Evolutionary conservation across 306 rosid genomes (phyloP), one percentile per base, ranked within the genome.

Genomic region (Rubus parviflorus): DNA sequence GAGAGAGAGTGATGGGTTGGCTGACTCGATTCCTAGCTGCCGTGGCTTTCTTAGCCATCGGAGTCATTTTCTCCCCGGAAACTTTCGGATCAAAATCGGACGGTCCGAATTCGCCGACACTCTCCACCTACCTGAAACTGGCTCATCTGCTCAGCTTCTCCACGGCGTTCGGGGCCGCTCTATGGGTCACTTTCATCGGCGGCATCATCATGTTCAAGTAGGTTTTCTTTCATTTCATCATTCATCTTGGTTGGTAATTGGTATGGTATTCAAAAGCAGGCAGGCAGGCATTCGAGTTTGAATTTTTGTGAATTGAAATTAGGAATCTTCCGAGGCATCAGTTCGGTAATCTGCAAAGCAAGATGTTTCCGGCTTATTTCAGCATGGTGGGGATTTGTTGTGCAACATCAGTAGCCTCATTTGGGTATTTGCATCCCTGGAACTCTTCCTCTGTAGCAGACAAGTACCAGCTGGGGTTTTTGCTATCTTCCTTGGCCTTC

Each of bases 151-250:
- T 96, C 60, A 42, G 96, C 87, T 96, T 91, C 96, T 84, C 99
- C 75, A 88, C 97, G 45, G 91, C 97, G 6, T 96, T 93, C 83
- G 99, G 99, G 25, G 83, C 97, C 5, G 89, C 97, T 75, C 88
- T 92, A 0, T 96, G 99, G 99, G 99, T 96, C 65, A 92, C 98
- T 68, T 96, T 96, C 88, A 92, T 96, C 87, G 97, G 99, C 23
- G 99, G 99, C 71, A 91, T 92, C 84, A 92, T 96, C 81, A 89
- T 92, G 99, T 96, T 96, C 88, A 96, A 96, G 99, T 92, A 86
- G 3, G 72, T 43, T 16, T 65, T 62, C 10, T 42, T 2, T 19
- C 47, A 40, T 41, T 66, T 57, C 41, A 9, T 30, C 35, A 35
- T 66, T 57, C 41, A 9, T 30, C 35, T 30, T 30, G 35, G 35